Conservation (phyloP, 495 filamentous ascomycete genomes). For the Glutinoglossum americanum region DNA sequence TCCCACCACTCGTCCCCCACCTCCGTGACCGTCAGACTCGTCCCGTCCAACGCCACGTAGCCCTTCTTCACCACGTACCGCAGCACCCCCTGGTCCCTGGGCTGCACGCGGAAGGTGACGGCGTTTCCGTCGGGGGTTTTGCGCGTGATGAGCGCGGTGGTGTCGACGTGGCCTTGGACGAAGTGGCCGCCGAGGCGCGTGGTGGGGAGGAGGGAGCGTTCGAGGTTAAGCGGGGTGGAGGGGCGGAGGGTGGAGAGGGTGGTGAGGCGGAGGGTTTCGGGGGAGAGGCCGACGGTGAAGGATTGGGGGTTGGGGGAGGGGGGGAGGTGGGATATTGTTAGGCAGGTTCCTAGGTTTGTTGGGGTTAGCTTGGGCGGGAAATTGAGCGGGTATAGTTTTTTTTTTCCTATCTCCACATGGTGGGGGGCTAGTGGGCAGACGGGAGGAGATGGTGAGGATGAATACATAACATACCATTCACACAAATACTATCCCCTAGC, state of each 20-base stretch:
- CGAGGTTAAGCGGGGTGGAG: conserved; percentile 51
- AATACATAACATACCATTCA: conserved; percentile 71
- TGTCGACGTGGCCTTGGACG: conserved; percentile 90
- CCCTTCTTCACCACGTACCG: conserved; percentile 90
- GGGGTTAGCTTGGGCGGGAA: too few species aligned
- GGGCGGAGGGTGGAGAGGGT: conserved; percentile 54
- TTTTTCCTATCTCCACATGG: too few species aligned
- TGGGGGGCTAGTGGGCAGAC: background rate
- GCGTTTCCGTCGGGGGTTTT: conserved; percentile 68
- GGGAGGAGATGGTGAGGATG: too few species aligned
- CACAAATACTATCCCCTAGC: conserved; percentile 76
- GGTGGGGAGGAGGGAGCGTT: conserved; percentile 68
- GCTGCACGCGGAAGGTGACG: conserved; percentile 60
- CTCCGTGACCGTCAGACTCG: conserved; percentile 74
- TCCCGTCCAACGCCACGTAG: conserved; percentile 88
- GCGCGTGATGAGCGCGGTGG: conserved; percentile 46
- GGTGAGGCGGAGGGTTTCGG: conserved; percentile 89
- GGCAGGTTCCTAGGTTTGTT: conserved; percentile 37
- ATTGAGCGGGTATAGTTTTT: background rate
- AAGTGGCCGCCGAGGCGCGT: conserved; percentile 84
- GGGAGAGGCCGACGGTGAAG: conserved; percentile 90
- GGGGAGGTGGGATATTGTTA: conserved; percentile 73
- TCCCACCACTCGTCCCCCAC: conserved; percentile 78
- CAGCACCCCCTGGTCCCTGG: conserved; percentile 41
- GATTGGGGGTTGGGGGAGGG: too few species aligned